These are phyloP conservation scores for Apiotrichum mycotoxinovorans DNA, from an alignment of 1,284 basidiomycete genomes.

Conservation along the genomic window DNA sequence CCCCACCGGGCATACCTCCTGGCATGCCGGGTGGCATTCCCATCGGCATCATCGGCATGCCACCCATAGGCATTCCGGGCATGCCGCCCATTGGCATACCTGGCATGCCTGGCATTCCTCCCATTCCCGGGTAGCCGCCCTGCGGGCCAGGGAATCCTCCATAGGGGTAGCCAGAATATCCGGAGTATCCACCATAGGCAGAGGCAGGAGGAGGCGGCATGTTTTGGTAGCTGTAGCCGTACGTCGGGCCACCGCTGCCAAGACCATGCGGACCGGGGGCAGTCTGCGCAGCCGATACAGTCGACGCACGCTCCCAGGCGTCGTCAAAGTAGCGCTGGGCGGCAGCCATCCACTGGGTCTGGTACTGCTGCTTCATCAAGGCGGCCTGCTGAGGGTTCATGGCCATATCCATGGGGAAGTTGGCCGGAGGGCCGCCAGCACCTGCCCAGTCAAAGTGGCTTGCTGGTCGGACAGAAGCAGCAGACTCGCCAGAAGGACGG, in stretches of 20 bases:
- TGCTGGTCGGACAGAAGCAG: neutral
- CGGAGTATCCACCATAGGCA: slow-evolving; percentile 3
- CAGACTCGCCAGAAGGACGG: neutral
- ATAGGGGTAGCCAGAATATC: slow-evolving; percentile 6
- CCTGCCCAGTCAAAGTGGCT: slow-evolving; percentile 8
- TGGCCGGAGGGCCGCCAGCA: neutral
- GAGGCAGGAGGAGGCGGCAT: slow-evolving; percentile 2
- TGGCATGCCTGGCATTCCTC: neutral
- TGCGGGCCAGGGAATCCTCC: slow-evolving; percentile 3
- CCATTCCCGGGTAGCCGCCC: slow-evolving; percentile 8
- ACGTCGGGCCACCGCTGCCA: slow-evolving; percentile 12
- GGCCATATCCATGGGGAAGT: slow-evolving; percentile 3
- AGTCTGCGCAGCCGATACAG: slow-evolving; percentile 24
- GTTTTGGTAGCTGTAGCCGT: slow-evolving; percentile 19
- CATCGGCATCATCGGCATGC: slow-evolving; percentile 8
- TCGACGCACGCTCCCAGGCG: slow-evolving; percentile 42
- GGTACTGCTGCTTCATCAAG: slow-evolving; percentile 41
- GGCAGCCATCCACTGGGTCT: slow-evolving; percentile 43
- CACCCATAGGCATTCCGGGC: neutral
- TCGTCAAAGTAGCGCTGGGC: slow-evolving; percentile 43
- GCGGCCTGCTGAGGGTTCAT: slow-evolving; percentile 10
- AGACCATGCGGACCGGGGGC: slow-evolving; percentile 1
- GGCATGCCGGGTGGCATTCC: neutral
- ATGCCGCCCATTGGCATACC: neutral
- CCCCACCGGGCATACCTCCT: slow-evolving; percentile 14